A percentile compares a stretch with the other conserved stretches of the same genome.
These are phyloP conservation scores for Pleodorina starrii DNA, from an alignment of 139 green algal species.

Conservation along the genomic window DNA sequence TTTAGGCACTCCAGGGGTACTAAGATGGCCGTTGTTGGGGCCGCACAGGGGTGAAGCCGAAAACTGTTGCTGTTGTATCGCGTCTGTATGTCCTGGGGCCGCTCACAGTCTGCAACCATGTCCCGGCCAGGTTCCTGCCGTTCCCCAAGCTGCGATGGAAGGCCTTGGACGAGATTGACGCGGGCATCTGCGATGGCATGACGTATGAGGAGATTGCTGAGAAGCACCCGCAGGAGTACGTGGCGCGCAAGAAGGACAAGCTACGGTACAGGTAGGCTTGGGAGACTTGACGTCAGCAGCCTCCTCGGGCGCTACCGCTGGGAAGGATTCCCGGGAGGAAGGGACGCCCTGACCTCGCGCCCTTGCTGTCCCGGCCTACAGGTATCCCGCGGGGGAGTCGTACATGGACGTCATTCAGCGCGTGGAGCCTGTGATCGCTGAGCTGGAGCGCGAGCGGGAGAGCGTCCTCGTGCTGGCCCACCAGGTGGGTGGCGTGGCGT, in stretches of 20 bases:
- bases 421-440: constrained; percentile 93
- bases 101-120: too few species aligned
- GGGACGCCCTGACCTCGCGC: too few species aligned
- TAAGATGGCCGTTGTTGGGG: too few species aligned
- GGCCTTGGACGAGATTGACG: constrained; percentile 91
- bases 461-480: constrained; percentile 88
- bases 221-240: constrained; percentile 84
- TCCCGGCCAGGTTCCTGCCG: constrained; percentile 77
- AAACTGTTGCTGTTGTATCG: too few species aligned
- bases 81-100: too few species aligned
- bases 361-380: constrained; percentile 44
- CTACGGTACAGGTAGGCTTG: constrained; percentile 84
- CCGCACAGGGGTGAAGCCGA: too few species aligned
- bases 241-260: constrained; percentile 88
- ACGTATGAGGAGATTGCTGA: constrained; percentile 88
- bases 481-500: constrained; percentile 72
- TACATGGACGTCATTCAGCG: constrained; percentile 95
- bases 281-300: neutral
- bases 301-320: too few species aligned
- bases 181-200: constrained; percentile 89
- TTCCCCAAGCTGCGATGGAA: constrained; percentile 94
- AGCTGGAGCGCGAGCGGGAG: constrained; percentile 93
- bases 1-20: too few species aligned
- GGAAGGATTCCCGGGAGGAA: too few species aligned
- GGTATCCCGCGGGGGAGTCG: constrained; percentile 90